Base-by-base conservation (phyloP, 352 stramenopile species). In the Pythium periplocum region DNA sequence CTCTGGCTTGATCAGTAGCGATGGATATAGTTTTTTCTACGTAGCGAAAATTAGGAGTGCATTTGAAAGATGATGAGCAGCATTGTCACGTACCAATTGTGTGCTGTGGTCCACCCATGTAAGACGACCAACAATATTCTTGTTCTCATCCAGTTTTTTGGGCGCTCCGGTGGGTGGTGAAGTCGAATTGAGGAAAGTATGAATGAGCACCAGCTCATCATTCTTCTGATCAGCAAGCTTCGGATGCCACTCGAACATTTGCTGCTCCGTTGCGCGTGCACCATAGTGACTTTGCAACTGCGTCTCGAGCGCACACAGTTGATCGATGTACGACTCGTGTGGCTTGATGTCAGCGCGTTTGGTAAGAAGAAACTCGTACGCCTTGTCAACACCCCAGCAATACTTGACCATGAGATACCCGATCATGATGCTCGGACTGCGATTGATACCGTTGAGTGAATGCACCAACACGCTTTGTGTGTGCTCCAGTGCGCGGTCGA, bases 391-490 rank as follows among this genome's bases (percentile, higher is more conserved):
- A 0, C 88, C 84, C 91, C 91, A 98, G 48, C 84, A 86, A 64
- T 97, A 97, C 59, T 86, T 96, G 43, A 87, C 76, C 90, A 97
- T 97, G 17, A 97, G 66, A 59, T 97, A 98, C 41, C 75, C 83
- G 42, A 95, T 75, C 64, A 96, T 86, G 33, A 94, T 72, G 40
- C 85, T 84, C 37, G 84, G 84, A 34, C 81, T 95, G 30, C 90
- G 77, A 31, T 86, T 87, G 34, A 78, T 64, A 2, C 90, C 88
- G 30, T 94, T 74, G 32, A 96, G 64, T 36, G 83, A 96, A 61
- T 97, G 87, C 48, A 96, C 80, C 11, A 97, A 68, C 43, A 97
- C 82, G 57, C 83, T 90, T 42, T 96, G 79, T 8, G 87, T 95
- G 31, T 68, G 61, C 45, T 95, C 79, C 11, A 95, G 72, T n/a